Evolutionary conservation across 768 basidiomycete genomes (phyloP), one percentile per base, ranked within the genome.

Genomic region (Favolaschia claudopus): DNA sequence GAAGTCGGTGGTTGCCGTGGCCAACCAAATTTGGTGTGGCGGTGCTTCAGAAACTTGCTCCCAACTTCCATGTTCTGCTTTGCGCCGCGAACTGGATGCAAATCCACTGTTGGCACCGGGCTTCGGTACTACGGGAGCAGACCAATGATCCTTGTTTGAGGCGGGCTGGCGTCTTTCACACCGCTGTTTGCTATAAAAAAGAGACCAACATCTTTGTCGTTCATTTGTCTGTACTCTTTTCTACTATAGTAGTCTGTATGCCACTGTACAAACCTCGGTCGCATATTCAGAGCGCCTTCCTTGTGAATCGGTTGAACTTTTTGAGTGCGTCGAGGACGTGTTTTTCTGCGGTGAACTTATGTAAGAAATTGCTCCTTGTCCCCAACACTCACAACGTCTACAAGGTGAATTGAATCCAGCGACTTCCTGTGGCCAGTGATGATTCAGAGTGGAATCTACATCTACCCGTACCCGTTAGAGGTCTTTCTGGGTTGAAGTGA

Each of bases 371-470:
- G 33, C 48, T 17, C 12, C 9, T 43, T 40, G 43, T 32, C 24
- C 52, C 19, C 36, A 34, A 25, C 15, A 25, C 8, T 20, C 29
- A 33, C 34, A 8, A 25, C 37, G 31, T 24, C 19, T 33, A 37
- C 27, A 38, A 64, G 43, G 50, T 53, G 57, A 58, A 54, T 65
- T 45, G 33, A 46, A 15, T 32, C 42, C 29, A 36, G 20, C 50
- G 48, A 50, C 45, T 19, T 45, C 17, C 47, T 38, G 31, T 36
- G 48, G 53, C 64, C 66, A 29, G 72, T 73, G 92, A 94, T 93
- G 91, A 94, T 85, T 90, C 88, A 91, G 92, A 94, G 92, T 94
- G 92, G 92, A 92, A 87, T 78, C 92, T 89, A 76, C 73, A 89
- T 84, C 78, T 82, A 93, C 85, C 89, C 81, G 76, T 74, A 64